phyloP scores from a whole-genome alignment of 257 asterid species.

The Haberlea rhodopensis region DNA sequence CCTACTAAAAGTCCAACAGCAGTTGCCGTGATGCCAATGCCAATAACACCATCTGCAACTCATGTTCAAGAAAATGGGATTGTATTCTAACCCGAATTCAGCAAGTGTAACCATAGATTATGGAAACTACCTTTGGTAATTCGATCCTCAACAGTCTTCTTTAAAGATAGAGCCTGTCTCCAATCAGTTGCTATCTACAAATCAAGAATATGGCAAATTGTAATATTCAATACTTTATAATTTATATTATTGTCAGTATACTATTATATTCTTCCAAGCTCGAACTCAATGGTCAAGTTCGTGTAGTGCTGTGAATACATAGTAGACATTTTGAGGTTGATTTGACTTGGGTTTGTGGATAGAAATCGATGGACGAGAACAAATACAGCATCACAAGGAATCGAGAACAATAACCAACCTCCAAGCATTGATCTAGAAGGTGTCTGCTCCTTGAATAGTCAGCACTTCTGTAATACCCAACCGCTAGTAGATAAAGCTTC shows the following conservation, averaged over 20 bases:
- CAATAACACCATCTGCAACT: constrained; percentile 70
- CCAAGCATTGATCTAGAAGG: constrained; percentile 56
- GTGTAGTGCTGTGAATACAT: not conserved
- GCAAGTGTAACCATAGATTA: not conserved
- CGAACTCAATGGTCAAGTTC: not conserved
- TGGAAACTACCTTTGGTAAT: constrained; percentile 52
- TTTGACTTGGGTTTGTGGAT: no score
- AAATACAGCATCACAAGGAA: not conserved
- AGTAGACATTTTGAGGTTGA: no score
- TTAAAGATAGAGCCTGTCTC: constrained; percentile 69
- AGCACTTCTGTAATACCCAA: constrained; percentile 60
- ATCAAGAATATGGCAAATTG: not conserved
- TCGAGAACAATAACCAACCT: constrained; percentile 35
- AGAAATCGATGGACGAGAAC: not conserved
- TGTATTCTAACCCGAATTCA: not conserved
- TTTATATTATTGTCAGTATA: no score
- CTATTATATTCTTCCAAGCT: not conserved
- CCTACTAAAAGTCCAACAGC: constrained; percentile 59
- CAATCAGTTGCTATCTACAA: constrained; percentile 73
- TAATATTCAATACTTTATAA: not conserved
- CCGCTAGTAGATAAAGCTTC: constrained; percentile 61
- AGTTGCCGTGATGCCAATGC: constrained; percentile 69
- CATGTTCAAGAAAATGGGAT: not conserved
- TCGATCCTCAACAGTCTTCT: constrained; percentile 57
- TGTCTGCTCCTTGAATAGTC: constrained; percentile 63